Conservation (phyloP, 108 stramenopile genomes). For the Nannochloropsis oceanica region DNA sequence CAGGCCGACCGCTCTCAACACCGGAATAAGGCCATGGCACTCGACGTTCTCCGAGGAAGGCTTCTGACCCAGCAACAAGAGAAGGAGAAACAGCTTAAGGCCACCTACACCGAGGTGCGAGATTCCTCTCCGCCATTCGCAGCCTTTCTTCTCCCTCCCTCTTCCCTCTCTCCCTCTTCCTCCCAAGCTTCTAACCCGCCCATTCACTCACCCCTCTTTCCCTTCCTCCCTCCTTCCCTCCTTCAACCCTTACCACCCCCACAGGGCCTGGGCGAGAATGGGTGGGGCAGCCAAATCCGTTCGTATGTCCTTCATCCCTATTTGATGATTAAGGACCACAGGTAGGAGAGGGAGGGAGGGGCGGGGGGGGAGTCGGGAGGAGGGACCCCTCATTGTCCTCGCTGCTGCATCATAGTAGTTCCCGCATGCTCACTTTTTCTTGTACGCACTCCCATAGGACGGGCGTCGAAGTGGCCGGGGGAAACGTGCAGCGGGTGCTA, state of each 20-base stretch:
- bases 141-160: not conserved
- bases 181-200: no score
- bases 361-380: conserved; percentile 23
- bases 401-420: not conserved
- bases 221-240: no score
- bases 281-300: conserved; percentile 79
- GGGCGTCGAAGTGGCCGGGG: not conserved
- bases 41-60: conserved; percentile 43
- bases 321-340: conserved; percentile 84
- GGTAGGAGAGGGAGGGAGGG: conserved; percentile 67
- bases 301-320: conserved; percentile 92
- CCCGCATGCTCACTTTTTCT: not conserved
- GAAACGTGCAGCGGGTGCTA: not conserved
- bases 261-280: conserved; percentile 21
- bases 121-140: not conserved
- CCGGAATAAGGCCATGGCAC: conserved; percentile 76
- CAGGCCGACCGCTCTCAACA: conserved; percentile 94
- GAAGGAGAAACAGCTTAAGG: not conserved
- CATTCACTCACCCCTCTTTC: no score
- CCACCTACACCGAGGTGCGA: not conserved
- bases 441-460: not conserved
- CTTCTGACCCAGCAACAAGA: not conserved
- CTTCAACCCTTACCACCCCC: not conserved
- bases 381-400: not conserved
- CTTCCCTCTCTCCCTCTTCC: no score